These are phyloP conservation scores for Scenedesmus sp. DNA, from an alignment of 163 green algal species.

Conservation along the genomic window DNA sequence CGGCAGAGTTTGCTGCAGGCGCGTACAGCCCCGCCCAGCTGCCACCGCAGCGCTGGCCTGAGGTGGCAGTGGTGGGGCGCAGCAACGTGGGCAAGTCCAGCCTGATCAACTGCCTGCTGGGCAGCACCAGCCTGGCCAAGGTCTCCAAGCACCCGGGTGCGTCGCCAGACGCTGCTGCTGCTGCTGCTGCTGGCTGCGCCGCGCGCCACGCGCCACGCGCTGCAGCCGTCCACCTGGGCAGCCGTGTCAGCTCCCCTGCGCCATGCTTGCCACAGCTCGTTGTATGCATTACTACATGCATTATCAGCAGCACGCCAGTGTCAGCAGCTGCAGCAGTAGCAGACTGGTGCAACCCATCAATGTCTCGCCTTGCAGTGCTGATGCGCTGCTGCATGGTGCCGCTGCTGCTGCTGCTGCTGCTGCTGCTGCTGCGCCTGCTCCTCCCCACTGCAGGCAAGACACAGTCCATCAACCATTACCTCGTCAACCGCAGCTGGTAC, in stretches of 20 bases:
- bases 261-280: neutral
- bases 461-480: constrained; percentile 49
- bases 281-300: neutral
- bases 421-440: neutral
- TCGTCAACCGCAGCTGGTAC: constrained; percentile 28
- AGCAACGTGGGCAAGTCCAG: constrained; percentile 98
- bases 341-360: neutral
- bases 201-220: too few species aligned
- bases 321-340: neutral
- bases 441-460: constrained; percentile 26
- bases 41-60: constrained; percentile 65
- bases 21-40: constrained; percentile 20
- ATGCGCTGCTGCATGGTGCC: neutral
- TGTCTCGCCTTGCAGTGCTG: neutral
- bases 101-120: constrained; percentile 96
- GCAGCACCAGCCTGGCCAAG: constrained; percentile 75
- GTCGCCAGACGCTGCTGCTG: neutral
- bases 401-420: too few species aligned
- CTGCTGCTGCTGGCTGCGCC: neutral
- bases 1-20: neutral
- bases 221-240: too few species aligned
- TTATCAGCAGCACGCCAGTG: neutral
- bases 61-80: constrained; percentile 96
- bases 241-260: too few species aligned
- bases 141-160: constrained; percentile 81